Evolutionary conservation across 345 rosid species (phyloP), one percentile per base, ranked within the genome.

Genomic region (Xanthoceras sorbifolium): DNA sequence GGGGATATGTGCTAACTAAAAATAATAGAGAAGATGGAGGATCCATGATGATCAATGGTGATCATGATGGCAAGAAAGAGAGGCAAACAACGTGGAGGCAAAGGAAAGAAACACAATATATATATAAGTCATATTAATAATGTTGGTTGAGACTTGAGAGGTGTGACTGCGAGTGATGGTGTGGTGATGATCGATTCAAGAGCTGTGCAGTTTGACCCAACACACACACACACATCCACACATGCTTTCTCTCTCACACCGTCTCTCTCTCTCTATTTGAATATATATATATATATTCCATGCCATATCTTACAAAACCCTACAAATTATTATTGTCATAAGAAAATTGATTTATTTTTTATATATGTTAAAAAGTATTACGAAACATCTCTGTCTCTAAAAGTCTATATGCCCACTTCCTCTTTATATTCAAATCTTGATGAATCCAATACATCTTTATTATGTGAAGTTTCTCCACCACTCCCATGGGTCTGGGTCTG

Each of bases 191-290:
- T 38, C 34, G 62, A 68, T 68, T 15, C n/a, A n/a, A 31, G 46
- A 32, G 26, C 10, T 69, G 72, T 77, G 80, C 77, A 80, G 78
- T 82, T 80, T 80, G 70, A 76, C 82, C 87, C 82, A 75, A 75
- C 83, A 69, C 59, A 44, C 55, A 12, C 18, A 32, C 78, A 10
- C 50, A 40, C 8, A 10, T 9, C 2, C 32, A 18, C 42, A 12
- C 42, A 62, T 26, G 36, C 55, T 61, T 71, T 66, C 82, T 63
- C 42, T 67, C 77, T 44, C 79, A 25, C 79, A 66, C 55, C 74
- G 69, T 48, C 46, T 40, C 22, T 46, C 20, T 1, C 10, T 66
- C 54, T 23, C 25, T 11, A 22, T 3, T 20, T 23, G 38, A 72
- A 4, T 6, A 20, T 61, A 42, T 17, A 4, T 23, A 42, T 50